Evolutionary conservation across 2,329 filamentous ascomycete species (phyloP).

Genomic region (Sporothrix dimorphospora): DNA sequence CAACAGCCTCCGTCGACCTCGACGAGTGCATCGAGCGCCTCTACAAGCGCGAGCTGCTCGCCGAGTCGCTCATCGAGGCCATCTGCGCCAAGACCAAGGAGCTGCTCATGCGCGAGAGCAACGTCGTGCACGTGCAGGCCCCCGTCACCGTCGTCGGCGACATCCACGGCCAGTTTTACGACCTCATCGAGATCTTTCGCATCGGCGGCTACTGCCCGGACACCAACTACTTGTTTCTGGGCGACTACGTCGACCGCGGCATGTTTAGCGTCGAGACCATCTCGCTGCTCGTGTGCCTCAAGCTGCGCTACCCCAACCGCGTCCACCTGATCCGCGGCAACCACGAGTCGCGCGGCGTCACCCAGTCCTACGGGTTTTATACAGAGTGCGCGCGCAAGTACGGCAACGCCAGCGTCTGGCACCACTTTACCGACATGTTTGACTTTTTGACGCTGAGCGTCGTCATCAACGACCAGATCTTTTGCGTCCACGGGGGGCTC

Average conservation of each 20-base stretch:
- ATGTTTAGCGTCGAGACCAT: conserved; percentile 99
- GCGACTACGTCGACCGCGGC: conserved; percentile 96
- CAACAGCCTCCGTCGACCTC: conserved; percentile 81
- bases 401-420: conserved; percentile 98
- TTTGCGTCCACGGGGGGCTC: conserved; percentile 92
- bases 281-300: conserved; percentile 93
- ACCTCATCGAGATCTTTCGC: conserved; percentile 98
- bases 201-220: conserved; percentile 97
- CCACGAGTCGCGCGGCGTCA: conserved; percentile 96
- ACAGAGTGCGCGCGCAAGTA: conserved; percentile 98
- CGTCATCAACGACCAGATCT: conserved; percentile 98
- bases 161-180: conserved; percentile 98
- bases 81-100: conserved; percentile 99
- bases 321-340: conserved; percentile 97
- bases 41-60: conserved; percentile 92
- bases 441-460: conserved; percentile 96
- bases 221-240: conserved; percentile 97
- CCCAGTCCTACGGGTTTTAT: conserved; percentile 98
- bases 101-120: conserved; percentile 98
- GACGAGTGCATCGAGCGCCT: conserved; percentile 97
- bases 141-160: conserved; percentile 97
- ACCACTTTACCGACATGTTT: conserved; percentile 99
- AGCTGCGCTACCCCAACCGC: conserved; percentile 92
- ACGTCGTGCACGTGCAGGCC: conserved; percentile 94
- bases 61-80: conserved; percentile 97